Evolutionary conservation across 2,329 filamentous ascomycete genomes (phyloP).

Genomic region (Allantophomopsis cytisporea): DNA sequence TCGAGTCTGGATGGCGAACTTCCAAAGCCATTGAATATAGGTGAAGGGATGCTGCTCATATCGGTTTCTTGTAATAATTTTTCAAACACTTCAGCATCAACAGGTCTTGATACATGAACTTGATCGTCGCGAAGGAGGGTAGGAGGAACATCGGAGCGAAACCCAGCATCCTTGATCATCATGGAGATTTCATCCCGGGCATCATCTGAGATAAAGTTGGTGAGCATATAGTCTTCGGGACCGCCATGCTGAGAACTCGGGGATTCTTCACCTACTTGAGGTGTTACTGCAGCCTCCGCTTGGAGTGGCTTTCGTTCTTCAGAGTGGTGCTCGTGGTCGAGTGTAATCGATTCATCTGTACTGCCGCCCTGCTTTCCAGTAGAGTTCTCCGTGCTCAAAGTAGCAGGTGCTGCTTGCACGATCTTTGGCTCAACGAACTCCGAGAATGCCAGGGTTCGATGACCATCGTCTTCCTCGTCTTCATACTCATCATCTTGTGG

Average conservation of each 20-base stretch:
- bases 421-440: constrained; percentile 59
- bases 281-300: constrained; percentile 1
- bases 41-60: constrained; percentile 8
- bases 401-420: constrained; percentile 28
- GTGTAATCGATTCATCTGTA: constrained; percentile 3
- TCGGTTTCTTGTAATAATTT: constrained; percentile 10
- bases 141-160: constrained; percentile 28
- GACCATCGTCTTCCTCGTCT: constrained; percentile 40
- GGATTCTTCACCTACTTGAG: constrained; percentile 6
- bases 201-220: constrained; percentile 11
- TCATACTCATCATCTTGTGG: constrained; percentile 46
- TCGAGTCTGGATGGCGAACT: constrained; percentile 6
- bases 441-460: constrained; percentile 41
- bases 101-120: constrained; percentile 2
- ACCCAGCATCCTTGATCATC: constrained; percentile 33
- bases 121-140: constrained; percentile 12
- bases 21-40: constrained; percentile 17
- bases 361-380: constrained; percentile 1
- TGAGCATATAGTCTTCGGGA: constrained; percentile 10
- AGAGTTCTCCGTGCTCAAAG: constrained; percentile 6
- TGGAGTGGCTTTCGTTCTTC: constrained; percentile 5
- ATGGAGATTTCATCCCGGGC: constrained; percentile 24
- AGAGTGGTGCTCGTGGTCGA: constrained; percentile 2
- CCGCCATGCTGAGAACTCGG: constrained; percentile 2
- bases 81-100: constrained; percentile 10